Conservation (phyloP, 139 green algal genomes). For the Chlorella sp. region DNA sequence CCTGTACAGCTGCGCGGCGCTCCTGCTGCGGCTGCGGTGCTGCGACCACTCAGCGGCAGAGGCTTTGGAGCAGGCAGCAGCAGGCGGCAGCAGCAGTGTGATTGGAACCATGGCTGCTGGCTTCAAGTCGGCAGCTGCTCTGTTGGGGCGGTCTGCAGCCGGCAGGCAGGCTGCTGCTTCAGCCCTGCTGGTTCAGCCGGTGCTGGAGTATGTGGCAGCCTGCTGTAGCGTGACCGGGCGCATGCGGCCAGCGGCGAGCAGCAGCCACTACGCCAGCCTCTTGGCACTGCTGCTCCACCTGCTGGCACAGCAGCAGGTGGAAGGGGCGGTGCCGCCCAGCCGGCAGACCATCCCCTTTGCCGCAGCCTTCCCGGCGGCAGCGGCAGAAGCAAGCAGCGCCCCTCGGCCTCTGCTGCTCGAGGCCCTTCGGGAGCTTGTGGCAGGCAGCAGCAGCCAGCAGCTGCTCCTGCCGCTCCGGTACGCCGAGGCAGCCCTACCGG, state of each 20-base stretch:
- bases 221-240: slow-evolving; percentile 6
- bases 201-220: slow-evolving; percentile 18
- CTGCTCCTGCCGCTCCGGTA: slow-evolving; percentile 32
- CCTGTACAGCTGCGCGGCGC: slow-evolving; percentile 9
- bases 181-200: not conserved
- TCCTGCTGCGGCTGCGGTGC: slow-evolving; percentile 29
- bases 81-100: not conserved
- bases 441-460: slow-evolving; percentile 40
- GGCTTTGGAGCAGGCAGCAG: not conserved
- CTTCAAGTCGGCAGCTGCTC: not conserved
- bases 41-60: slow-evolving; percentile 4
- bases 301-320: not conserved
- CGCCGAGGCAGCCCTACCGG: slow-evolving; percentile 15
- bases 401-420: slow-evolving; percentile 4
- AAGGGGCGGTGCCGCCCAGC: not conserved
- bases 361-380: slow-evolving; percentile 33
- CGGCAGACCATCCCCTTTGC: slow-evolving; percentile 29
- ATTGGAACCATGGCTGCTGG: not conserved
- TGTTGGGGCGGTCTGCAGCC: not conserved
- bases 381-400: not conserved
- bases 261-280: slow-evolving; percentile 26
- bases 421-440: slow-evolving; percentile 25
- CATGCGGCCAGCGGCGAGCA: slow-evolving; percentile 26
- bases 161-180: not conserved
- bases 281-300: slow-evolving; percentile 24